phyloP scores from a whole-genome alignment of 306 rosid species.

The Cicer cuneatum region DNA sequence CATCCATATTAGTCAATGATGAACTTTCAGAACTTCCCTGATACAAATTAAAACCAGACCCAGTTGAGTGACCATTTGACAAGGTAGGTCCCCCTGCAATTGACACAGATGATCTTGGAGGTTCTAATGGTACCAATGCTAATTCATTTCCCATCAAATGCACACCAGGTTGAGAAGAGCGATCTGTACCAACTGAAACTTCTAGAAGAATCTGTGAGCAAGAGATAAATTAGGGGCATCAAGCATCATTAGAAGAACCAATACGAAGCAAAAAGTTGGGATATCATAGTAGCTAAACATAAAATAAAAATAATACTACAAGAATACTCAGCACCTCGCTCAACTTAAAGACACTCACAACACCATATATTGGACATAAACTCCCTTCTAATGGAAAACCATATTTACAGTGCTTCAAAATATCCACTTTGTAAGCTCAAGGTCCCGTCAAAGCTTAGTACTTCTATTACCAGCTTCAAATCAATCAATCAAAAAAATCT shows the following conservation, averaged over 20 bases:
- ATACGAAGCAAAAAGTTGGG: slow-evolving; percentile 27
- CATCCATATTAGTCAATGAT: slow-evolving; percentile 66
- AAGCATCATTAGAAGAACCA: slow-evolving; percentile 41
- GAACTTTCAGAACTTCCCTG: slow-evolving; percentile 69
- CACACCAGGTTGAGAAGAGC: slow-evolving; percentile 55
- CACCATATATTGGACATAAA: slow-evolving; percentile 32
- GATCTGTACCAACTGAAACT: slow-evolving; percentile 53
- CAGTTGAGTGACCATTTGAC: slow-evolving; percentile 84
- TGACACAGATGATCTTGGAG: slow-evolving; percentile 78
- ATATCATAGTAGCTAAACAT: slow-evolving; percentile 27
- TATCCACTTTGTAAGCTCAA: slow-evolving; percentile 28
- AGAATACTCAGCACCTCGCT: slow-evolving; percentile 32
- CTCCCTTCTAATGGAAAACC: slow-evolving; percentile 32
- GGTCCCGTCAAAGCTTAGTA: slow-evolving; percentile 18
- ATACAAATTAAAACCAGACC: slow-evolving; percentile 60
- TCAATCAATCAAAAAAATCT: slow-evolving; percentile 26
- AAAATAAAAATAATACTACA: slow-evolving; percentile 19
- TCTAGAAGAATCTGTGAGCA: slow-evolving; percentile 83
- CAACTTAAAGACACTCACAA: slow-evolving; percentile 31
- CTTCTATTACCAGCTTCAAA: slow-evolving; percentile 29
- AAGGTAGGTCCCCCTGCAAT: slow-evolving; percentile 93
- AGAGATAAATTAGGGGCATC: slow-evolving; percentile 46
- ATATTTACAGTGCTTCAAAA: slow-evolving; percentile 22
- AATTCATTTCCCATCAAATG: slow-evolving; percentile 84
- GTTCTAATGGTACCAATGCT: slow-evolving; percentile 90